These are phyloP conservation scores for Yamadazyma takamatsuzukensis DNA, from an alignment of 805 yeast species.

Conservation along the genomic window DNA sequence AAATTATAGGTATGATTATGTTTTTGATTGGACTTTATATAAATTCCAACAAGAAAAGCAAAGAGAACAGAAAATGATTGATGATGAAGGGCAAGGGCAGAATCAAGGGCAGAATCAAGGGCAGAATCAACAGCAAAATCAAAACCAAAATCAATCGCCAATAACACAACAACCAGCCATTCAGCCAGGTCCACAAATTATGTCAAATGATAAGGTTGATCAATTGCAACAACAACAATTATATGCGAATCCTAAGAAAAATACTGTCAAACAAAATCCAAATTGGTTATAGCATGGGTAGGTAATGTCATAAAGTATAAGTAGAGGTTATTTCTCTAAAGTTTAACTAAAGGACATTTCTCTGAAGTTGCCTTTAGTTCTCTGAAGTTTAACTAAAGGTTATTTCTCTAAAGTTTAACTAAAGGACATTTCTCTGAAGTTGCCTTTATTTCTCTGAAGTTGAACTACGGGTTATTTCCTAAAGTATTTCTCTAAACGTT, in stretches of 20 bases:
- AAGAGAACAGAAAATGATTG: conserved; percentile 37
- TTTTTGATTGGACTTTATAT: conserved; percentile 95
- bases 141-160: conserved; percentile 8
- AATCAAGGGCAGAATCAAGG: conserved; percentile 13
- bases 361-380: too few species aligned
- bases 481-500: too few species aligned
- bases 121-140: conserved; percentile 14
- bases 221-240: conserved; percentile 13
- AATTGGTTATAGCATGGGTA: conserved; percentile 10
- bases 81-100: conserved; percentile 22
- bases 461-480: too few species aligned
- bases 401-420: too few species aligned
- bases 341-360: too few species aligned
- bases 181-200: conserved; percentile 1
- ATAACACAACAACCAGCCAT: conserved; percentile 12
- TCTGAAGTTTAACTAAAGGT: too few species aligned
- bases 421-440: too few species aligned
- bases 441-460: too few species aligned
- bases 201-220: conserved; percentile 10
- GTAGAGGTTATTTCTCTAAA: too few species aligned
- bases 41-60: conserved; percentile 64
- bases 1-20: conserved; percentile 87
- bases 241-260: conserved; percentile 7
- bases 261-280: conserved; percentile 10
- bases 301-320: too few species aligned